Evolutionary conservation across 2,329 filamentous ascomycete genomes (phyloP), one percentile per base, ranked within the genome.

Genomic region (Sporothrix brasiliensis): DNA sequence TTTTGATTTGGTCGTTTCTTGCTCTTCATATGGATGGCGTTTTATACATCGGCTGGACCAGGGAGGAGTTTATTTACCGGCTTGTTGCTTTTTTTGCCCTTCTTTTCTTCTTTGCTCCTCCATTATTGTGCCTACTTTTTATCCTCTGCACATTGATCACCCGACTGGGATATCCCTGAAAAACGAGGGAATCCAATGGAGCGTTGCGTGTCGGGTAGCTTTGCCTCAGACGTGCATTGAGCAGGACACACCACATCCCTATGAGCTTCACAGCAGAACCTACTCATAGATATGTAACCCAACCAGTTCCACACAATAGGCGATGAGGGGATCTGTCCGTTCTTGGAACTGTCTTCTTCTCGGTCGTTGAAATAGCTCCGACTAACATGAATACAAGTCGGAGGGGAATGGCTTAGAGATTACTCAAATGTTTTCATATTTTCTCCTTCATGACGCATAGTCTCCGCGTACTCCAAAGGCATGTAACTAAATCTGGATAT

Each of bases 11-110:
- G n/a, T 68, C 41, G 52, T 52, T 60, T 34, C 10, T 56, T 44
- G 10, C 34, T 60, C 13, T 39, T 63, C 58, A 63, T 50, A 21
- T 30, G 27, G 47, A 39, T 66, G 47, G 44, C 63, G 63, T 50
- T 61, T 61, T 63, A 47, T 63, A 63, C 34, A 63, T 47, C 2
- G 58, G 58, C 39, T 63, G 58, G 58, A 39, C 41, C 39, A 58
- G 58, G 39, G 16, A 63, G 61, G 61, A 52, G 61, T 49, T 34
- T 49, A n/a, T 27, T 44, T 13, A 9, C 50, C n/a, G n/a, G 24
- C 2, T 44, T 9, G 30, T 56, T 30, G 19, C 24, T 1, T 21
- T 54, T 30, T 19, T 19, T 44, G 16, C 5, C 41, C n/a, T 19
- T 19, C 14, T 16, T 27, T 49, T 4, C 7, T 27, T 19, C 13